Evolutionary conservation across 1,284 basidiomycete genomes (phyloP).

Genomic region (Violaceomyces palustris): DNA sequence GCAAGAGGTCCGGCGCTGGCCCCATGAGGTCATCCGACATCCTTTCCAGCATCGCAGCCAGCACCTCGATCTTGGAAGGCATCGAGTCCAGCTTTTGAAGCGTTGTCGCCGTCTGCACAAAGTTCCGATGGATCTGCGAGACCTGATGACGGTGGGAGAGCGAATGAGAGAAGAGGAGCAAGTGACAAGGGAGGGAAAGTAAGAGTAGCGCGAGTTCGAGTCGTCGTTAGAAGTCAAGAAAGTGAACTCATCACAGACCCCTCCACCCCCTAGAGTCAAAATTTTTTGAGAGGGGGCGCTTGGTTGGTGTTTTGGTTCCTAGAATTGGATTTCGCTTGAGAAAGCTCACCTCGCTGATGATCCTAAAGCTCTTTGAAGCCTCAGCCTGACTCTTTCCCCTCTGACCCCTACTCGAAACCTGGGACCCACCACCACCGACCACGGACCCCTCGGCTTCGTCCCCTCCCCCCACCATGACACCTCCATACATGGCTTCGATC

Average conservation of each 20-base stretch:
- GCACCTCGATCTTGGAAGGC: constrained; percentile 72
- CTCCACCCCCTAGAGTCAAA: too few relatives aligned
- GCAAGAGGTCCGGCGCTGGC: constrained; percentile 77
- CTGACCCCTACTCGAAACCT: constrained; percentile 3
- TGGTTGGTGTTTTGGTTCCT: too few relatives aligned
- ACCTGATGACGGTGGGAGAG: too few relatives aligned
- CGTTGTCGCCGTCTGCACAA: constrained; percentile 91
- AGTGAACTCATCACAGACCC: too few relatives aligned
- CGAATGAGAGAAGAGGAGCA: too few relatives aligned
- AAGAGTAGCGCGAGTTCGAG: too few relatives aligned
- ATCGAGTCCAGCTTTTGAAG: constrained; percentile 85
- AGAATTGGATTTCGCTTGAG: too few relatives aligned
- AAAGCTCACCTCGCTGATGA: constrained; percentile 56
- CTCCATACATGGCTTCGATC: constrained; percentile 65
- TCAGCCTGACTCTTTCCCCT: constrained; percentile 11
- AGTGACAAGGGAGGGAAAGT: too few relatives aligned
- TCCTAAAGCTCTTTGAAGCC: constrained; percentile 34
- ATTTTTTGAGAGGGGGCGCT: too few relatives aligned
- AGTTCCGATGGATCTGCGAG: constrained; percentile 90
- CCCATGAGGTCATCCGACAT: constrained; percentile 72
- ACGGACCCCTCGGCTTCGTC: constrained; percentile 1
- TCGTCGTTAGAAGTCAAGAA: too few relatives aligned
- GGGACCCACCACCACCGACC: neutral
- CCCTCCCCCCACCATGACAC: constrained; percentile 3
- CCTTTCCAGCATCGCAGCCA: constrained; percentile 71